Percentiles rank a stretch among this genome's conserved stretches.
Evolutionary conservation across 768 basidiomycete genomes (phyloP).

Genomic region (Leccinum obscurum): DNA sequence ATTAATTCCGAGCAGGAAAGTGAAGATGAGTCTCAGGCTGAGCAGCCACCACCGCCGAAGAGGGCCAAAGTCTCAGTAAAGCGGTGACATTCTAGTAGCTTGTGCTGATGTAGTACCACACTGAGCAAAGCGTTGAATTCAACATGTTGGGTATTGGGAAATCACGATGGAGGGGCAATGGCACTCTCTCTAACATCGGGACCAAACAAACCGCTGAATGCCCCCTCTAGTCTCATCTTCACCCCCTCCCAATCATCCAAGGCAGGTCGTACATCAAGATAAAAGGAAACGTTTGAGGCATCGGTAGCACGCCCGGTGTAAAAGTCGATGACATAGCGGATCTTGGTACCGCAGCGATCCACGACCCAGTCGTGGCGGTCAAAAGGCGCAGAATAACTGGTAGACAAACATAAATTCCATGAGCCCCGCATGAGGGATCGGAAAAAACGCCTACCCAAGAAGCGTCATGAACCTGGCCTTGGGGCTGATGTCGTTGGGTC

Average conservation of each 20-base stretch:
- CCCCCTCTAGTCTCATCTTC: constrained; percentile 69
- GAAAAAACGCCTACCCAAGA: constrained; percentile 65
- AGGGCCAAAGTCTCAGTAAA: constrained; percentile 52
- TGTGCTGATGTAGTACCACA: constrained; percentile 5
- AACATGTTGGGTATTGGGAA: constrained; percentile 12
- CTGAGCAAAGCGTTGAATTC: not conserved
- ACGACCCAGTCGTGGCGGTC: constrained; percentile 98
- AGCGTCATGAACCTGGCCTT: constrained; percentile 81
- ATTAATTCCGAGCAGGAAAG: constrained; percentile 44
- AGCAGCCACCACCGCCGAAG: constrained; percentile 51
- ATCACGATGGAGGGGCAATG: constrained; percentile 18
- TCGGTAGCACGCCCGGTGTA: constrained; percentile 74
- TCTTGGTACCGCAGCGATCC: constrained; percentile 84
- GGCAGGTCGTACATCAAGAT: constrained; percentile 92
- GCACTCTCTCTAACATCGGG: constrained; percentile 20
- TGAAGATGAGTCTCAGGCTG: constrained; percentile 43
- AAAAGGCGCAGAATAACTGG: constrained; percentile 90
- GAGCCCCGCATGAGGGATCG: not conserved
- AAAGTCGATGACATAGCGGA: constrained; percentile 98
- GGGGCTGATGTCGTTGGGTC: constrained; percentile 75
- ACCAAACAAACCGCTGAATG: constrained; percentile 45
- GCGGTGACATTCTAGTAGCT: constrained; percentile 33
- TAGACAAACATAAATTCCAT: not conserved
- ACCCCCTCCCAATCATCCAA: constrained; percentile 94
- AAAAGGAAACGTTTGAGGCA: constrained; percentile 72